A percentile compares a stretch with the other conserved stretches of the same genome.
phyloP scores from a whole-genome alignment of 495 filamentous ascomycete species.

The Letharia columbiana region DNA sequence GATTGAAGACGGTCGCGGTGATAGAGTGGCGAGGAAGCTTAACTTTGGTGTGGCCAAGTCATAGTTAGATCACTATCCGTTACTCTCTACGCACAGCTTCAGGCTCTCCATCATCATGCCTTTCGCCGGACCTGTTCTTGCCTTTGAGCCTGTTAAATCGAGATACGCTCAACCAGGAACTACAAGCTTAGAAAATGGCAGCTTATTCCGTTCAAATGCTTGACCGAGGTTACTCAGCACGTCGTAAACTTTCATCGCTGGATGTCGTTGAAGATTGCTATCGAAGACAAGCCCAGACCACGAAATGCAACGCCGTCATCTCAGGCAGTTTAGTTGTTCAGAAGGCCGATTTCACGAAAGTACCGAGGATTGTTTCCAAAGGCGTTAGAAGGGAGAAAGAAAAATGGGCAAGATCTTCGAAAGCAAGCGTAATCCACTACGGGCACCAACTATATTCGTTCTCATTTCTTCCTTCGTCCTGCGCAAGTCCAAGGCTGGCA shows the following conservation, averaged over 20 bases:
- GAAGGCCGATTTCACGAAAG: background rate
- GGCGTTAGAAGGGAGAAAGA: background rate
- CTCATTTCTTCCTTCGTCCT: background rate
- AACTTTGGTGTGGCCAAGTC: conserved; percentile 62
- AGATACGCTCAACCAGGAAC: background rate
- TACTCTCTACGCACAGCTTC: background rate
- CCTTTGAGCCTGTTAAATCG: background rate
- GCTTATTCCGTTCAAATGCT: background rate
- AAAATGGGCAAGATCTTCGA: conserved; percentile 5
- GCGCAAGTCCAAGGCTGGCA: background rate
- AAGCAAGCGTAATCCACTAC: background rate
- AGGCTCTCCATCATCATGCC: background rate
- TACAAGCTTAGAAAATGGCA: background rate
- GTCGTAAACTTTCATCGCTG: background rate
- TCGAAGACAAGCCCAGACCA: background rate
- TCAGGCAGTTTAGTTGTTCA: background rate
- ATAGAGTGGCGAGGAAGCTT: conserved; percentile 77
- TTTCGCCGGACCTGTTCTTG: background rate
- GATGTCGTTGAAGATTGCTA: background rate
- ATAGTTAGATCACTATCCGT: conserved; percentile 28
- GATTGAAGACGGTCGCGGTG: conserved; percentile 51
- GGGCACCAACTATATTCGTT: conserved; percentile 7
- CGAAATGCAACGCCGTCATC: background rate
- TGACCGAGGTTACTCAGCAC: background rate
- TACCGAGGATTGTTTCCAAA: background rate